A percentile compares a stretch with the other conserved stretches of the same genome.
phyloP scores from a whole-genome alignment of 495 filamentous ascomycete genomes.

The Physcia stellaris region DNA sequence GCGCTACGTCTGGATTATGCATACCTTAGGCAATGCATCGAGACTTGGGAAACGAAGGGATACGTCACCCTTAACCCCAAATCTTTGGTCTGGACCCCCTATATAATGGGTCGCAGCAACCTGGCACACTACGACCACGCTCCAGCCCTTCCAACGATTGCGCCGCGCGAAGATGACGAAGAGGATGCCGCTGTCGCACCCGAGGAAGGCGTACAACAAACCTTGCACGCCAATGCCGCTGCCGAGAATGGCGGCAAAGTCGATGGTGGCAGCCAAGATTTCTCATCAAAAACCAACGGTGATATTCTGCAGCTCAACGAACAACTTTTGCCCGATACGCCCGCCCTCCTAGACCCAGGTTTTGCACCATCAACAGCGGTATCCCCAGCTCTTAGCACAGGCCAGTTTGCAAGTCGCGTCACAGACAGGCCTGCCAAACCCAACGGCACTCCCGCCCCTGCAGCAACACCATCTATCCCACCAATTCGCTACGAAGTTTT shows the following conservation, averaged over 20 bases:
- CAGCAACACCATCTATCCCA: conserved; percentile 9
- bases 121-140: conserved; percentile 74
- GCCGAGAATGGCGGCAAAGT: conserved; percentile 8
- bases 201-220: conserved; percentile 26
- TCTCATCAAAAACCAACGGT: conserved; percentile 18
- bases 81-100: conserved; percentile 89
- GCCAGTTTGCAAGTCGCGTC: conserved; percentile 2
- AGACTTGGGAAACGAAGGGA: conserved; percentile 71
- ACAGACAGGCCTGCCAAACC: conserved; percentile 1
- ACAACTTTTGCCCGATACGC: conserved; percentile 2
- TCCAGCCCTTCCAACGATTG: conserved; percentile 73
- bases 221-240: conserved; percentile 10
- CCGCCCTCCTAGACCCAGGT: conserved; percentile 7
- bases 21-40: conserved; percentile 73
- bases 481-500: conserved; percentile 20
- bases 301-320: conserved; percentile 6
- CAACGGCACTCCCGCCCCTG: neutral
- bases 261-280: conserved; percentile 13
- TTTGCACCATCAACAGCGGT: conserved; percentile 6
- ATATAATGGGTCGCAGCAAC: conserved; percentile 82
- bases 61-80: conserved; percentile 75
- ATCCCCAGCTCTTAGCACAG: conserved; percentile 1
- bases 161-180: conserved; percentile 56
- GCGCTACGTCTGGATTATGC: conserved; percentile 72
- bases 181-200: conserved; percentile 44